These are phyloP conservation scores for Bothriochloa decipiens DNA, from an alignment of 176 grass and related monocot species.

Conservation along the genomic window DNA sequence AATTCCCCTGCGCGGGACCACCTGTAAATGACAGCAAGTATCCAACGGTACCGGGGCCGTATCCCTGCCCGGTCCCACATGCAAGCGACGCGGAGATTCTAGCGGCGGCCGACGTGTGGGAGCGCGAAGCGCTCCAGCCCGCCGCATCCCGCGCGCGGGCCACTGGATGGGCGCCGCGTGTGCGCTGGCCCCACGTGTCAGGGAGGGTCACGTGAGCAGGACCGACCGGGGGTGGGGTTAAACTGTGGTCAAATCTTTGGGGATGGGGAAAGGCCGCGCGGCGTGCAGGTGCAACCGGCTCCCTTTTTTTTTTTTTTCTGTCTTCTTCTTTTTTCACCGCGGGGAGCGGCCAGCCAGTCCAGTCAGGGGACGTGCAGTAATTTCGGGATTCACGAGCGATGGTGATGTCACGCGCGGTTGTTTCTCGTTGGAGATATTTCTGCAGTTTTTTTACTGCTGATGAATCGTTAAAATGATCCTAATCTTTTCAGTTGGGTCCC, in stretches of 20 bases:
- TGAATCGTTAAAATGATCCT: neutral
- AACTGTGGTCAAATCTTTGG: slow-evolving; percentile 27
- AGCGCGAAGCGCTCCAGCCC: neutral
- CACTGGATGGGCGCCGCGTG: slow-evolving; percentile 22
- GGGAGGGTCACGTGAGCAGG: slow-evolving; percentile 21
- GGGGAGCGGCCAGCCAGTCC: neutral
- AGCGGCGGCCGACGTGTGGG: slow-evolving; percentile 26
- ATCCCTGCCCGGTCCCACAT: neutral
- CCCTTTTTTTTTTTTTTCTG: no score
- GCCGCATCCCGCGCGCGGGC: slow-evolving; percentile 4
- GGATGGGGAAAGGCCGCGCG: neutral
- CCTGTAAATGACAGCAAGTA: slow-evolving; percentile 15
- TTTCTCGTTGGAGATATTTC: neutral
- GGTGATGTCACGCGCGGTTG: neutral
- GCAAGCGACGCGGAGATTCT: slow-evolving; percentile 5
- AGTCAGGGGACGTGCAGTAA: neutral
- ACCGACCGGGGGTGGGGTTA: neutral
- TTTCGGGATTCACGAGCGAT: neutral
- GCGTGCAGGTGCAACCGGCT: neutral
- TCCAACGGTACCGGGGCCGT: neutral
- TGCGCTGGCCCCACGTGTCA: neutral
- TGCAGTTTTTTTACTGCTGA: neutral
- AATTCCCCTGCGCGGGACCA: slow-evolving; percentile 4
- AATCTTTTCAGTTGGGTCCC: neutral
- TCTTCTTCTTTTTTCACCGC: neutral